Percentiles rank a stretch among this genome's conserved stretches.
These are phyloP conservation scores for Dichotomocladium elegans DNA, from an alignment of 371 early-diverging fungal genomes.

Conservation along the genomic window DNA sequence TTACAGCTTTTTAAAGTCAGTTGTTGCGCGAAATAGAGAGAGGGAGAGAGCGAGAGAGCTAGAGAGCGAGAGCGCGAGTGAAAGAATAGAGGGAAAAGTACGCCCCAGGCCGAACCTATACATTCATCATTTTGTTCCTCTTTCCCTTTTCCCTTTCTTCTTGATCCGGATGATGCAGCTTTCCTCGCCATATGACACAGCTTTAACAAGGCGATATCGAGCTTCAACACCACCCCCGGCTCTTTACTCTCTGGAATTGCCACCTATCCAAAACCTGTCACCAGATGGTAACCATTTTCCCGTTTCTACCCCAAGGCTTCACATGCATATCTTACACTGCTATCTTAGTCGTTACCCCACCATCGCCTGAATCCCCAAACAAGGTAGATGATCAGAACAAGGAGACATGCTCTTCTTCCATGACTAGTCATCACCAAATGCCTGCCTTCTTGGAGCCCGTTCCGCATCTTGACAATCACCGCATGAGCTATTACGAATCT, in stretches of 20 bases:
- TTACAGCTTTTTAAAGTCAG: slow-evolving; percentile 13
- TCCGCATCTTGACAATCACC: slow-evolving; percentile 18
- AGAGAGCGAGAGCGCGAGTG: neutral
- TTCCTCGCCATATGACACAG: slow-evolving; percentile 1
- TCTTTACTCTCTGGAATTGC: slow-evolving; percentile 13
- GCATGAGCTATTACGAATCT: slow-evolving; percentile 7
- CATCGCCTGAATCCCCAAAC: neutral
- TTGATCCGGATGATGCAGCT: neutral
- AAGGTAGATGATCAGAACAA: slow-evolving; percentile 1
- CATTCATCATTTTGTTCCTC: neutral
- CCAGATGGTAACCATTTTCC: too few relatives aligned
- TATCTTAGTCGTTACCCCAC: too few relatives aligned
- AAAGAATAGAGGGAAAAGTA: too few relatives aligned
- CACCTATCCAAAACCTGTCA: slow-evolving; percentile 15
- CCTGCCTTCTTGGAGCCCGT: slow-evolving; percentile 23
- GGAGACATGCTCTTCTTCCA: neutral
- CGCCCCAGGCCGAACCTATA: slow-evolving; percentile 9
- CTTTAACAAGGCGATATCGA: too few relatives aligned
- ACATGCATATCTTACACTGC: too few relatives aligned
- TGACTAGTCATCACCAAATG: neutral
- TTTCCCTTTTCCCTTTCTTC: slow-evolving; percentile 2
- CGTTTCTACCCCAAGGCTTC: too few relatives aligned
- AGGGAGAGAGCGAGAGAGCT: neutral
- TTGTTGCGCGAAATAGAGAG: neutral
- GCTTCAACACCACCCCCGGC: slow-evolving; percentile 14